Base-by-base conservation (phyloP, 192 early-diverging fungal genomes). In the Glomus cerebriforme region DNA sequence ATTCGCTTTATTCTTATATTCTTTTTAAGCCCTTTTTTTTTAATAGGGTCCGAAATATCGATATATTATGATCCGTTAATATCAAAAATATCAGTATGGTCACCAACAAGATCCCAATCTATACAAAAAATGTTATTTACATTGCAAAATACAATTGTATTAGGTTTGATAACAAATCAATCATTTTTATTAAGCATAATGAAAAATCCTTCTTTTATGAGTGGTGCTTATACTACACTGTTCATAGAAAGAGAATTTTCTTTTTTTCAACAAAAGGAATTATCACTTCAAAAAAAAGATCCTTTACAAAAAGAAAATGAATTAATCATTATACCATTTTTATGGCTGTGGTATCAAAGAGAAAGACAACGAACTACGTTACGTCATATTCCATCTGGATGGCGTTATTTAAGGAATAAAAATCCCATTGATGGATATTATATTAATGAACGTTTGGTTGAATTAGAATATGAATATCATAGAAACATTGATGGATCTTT, bases 31-130 rank as follows among this genome's bases (percentile, higher is more conserved):
- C n/a, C 47, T 77, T 22, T 87, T 82, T 1, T 70, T 90, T 37
- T 90, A 17, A 94, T 96, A 82, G 97, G 97, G 2, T 90, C 88
- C 12, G 94, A 96, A 84, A 96, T 98, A 79, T 85, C 87, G 13
- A 93, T 98, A 37, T 95, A 96, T 88, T 98, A 98, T 83, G 97
- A 98, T 79, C 96, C 96, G 32, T 90, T 98, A 86, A 95, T 98
- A 59, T 95, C 96, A 87, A 98, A 97, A 87, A 87, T 98, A 22
- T 93, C 90, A 71, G 94, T 94, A 15, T 90, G 95, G 78, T 95
- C 92, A 10, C 73, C 80, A 24, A 93, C 90, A 7, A 89, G 96
- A 62, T 81, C 87, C 22, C 88, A 89, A 75, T 93, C 95, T 7
- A 92, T 95, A 13, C 78, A 87, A 43, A 87, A 82, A 43, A 96